A percentile compares a stretch with the other conserved stretches of the same genome.
Conservation (phyloP, 1,139 yeast genomes). For the Geotrichum cucujoidarum region DNA sequence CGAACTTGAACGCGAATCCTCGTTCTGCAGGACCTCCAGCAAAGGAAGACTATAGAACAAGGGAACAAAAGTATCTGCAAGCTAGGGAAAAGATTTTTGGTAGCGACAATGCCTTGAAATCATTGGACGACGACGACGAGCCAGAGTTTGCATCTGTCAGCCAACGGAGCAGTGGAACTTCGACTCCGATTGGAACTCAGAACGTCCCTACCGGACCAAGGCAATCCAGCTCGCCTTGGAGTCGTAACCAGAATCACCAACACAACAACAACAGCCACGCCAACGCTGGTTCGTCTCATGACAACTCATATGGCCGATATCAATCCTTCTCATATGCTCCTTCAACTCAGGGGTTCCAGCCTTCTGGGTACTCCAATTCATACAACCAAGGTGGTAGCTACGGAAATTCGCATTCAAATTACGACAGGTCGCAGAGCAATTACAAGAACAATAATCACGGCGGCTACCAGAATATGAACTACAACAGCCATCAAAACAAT, state of each 20-base stretch:
- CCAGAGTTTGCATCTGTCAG: background rate
- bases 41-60: slow-evolving; percentile 16
- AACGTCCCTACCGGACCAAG: background rate
- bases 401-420: background rate
- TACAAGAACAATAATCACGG: background rate
- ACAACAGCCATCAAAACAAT: background rate
- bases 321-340: background rate
- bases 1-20: background rate
- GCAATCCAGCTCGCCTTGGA: background rate
- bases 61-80: slow-evolving; percentile 17
- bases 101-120: background rate
- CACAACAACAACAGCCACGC: background rate
- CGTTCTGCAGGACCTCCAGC: slow-evolving; percentile 15
- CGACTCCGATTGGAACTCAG: background rate
- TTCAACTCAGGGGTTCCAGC: background rate
- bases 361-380: background rate
- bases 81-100: slow-evolving; percentile 21
- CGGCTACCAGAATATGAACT: background rate
- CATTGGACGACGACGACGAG: slow-evolving; percentile 1
- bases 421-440: background rate
- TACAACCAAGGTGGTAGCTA: background rate
- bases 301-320: background rate
- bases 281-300: background rate
- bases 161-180: background rate
- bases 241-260: background rate